Conservation (phyloP, 2,329 filamentous ascomycete genomes). For the Zalaria obscura region DNA sequence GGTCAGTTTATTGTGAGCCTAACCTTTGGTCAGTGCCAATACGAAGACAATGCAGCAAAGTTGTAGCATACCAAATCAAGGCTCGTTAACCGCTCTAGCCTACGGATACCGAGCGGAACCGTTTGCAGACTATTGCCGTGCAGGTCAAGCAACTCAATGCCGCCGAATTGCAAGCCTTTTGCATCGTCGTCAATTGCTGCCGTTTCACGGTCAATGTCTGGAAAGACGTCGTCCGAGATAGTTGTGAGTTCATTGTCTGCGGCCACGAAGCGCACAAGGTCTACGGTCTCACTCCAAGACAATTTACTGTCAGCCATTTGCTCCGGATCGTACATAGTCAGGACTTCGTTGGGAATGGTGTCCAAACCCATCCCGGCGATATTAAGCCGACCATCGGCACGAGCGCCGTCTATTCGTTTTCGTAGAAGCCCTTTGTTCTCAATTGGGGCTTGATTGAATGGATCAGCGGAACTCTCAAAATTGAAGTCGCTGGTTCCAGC, state of each 20-base stretch:
- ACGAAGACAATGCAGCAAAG: too few species aligned
- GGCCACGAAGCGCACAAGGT: constrained; percentile 69
- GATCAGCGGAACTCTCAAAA: constrained; percentile 47
- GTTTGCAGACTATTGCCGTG: constrained; percentile 67
- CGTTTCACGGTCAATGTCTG: constrained; percentile 45
- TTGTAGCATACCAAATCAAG: constrained; percentile 50
- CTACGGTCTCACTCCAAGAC: constrained; percentile 84
- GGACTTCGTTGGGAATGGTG: constrained; percentile 65
- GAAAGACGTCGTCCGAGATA: constrained; percentile 63
- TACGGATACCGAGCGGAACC: constrained; percentile 62
- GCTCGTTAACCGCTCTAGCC: constrained; percentile 58
- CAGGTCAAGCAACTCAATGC: constrained; percentile 66
- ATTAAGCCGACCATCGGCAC: constrained; percentile 69
- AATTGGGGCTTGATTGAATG: constrained; percentile 54
- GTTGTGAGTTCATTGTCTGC: constrained; percentile 78
- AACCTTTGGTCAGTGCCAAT: neutral
- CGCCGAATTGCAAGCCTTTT: constrained; percentile 64
- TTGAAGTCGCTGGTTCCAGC: constrained; percentile 32
- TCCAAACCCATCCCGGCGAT: constrained; percentile 73
- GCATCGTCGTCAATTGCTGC: constrained; percentile 51
- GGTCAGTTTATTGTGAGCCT: constrained; percentile 70
- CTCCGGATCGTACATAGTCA: constrained; percentile 81
- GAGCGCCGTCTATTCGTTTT: constrained; percentile 57
- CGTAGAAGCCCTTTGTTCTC: constrained; percentile 54
- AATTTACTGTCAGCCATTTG: constrained; percentile 47